Percentiles rank a stretch among this genome's conserved stretches.
phyloP scores from a whole-genome alignment of 306 rosid genomes.

The Citrullus amarus region DNA sequence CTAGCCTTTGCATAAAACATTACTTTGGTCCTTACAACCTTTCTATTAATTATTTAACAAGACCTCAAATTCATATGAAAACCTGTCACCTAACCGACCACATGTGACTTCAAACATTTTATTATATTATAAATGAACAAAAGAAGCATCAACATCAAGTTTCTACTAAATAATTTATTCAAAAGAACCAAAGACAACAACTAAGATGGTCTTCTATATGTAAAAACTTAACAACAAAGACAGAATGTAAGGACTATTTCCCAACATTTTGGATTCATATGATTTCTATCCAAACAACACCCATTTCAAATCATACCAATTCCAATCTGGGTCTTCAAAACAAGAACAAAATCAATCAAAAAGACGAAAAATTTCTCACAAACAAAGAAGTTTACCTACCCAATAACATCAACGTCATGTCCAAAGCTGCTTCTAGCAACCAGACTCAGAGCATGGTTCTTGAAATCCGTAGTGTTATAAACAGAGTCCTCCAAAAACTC shows the following conservation, averaged over 20 bases:
- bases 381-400: constrained; percentile 27
- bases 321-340: background rate
- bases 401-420: constrained; percentile 21
- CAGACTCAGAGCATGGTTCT: constrained; percentile 46
- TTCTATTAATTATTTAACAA: background rate
- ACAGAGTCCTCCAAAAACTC: constrained; percentile 39
- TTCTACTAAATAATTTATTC: background rate
- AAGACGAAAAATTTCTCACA: background rate
- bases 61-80: background rate
- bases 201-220: background rate
- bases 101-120: background rate
- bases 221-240: background rate
- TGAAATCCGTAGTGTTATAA: constrained; percentile 63
- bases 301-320: background rate
- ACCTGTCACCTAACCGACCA: background rate
- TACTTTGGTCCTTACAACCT: background rate
- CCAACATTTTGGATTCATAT: background rate
- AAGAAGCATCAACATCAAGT: background rate
- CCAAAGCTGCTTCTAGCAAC: constrained; percentile 57
- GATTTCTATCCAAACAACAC: background rate
- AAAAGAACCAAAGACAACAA: background rate
- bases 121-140: background rate
- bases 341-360: background rate
- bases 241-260: background rate
- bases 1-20: background rate